Evolutionary conservation across 805 yeast species (phyloP), one percentile per base, ranked within the genome.

Genomic region (Yarrowia porcina): DNA sequence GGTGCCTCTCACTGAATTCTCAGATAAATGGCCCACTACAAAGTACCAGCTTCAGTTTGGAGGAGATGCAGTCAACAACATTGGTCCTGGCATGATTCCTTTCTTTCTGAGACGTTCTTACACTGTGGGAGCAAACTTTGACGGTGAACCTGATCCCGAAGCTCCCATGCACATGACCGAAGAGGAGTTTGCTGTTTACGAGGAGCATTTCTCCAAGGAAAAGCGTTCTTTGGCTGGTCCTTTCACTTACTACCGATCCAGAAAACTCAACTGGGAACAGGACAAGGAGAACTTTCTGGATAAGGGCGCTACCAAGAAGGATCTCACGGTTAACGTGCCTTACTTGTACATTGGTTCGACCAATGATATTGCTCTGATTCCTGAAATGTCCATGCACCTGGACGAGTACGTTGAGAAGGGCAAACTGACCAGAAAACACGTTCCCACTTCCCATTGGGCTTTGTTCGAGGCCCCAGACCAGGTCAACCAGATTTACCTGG

Each of bases 211-310:
- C 18, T 20, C 61, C 25, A 60, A 50, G 44, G 63, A 60, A 25
- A 38, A 38, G n/a, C 39, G 63, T 15, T 60, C 63, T 8, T 32
- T 60, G 42, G 61, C 61, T 2, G 63, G 63, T 4, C 63, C 63
- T 11, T 60, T 60, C 27, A 33, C 61, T 11, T 50, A 60, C 27
- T 60, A 60, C 61, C 41, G 61, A 8, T 47, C 63, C 9, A 42
- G 63, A 60, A 60, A 60, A 21, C 57, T 60, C 36, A 60, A 60
- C n/a, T 60, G 57, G 57, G 61, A 56, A 28, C 49, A 56, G 61
- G 63, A 60, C 44, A 44, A 47, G 42, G 61, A 60, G 45, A 47
- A 47, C 61, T 50, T 60, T 13, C 42, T 47, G 10, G 61, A 60
- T 10, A 44, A 50, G 61, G 63, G 63, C 5, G 62, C 39, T 15